A percentile compares a stretch with the other conserved stretches of the same genome.
Conservation (phyloP, 352 stramenopile species). For the Phytophthora macrochlamydospora region DNA sequence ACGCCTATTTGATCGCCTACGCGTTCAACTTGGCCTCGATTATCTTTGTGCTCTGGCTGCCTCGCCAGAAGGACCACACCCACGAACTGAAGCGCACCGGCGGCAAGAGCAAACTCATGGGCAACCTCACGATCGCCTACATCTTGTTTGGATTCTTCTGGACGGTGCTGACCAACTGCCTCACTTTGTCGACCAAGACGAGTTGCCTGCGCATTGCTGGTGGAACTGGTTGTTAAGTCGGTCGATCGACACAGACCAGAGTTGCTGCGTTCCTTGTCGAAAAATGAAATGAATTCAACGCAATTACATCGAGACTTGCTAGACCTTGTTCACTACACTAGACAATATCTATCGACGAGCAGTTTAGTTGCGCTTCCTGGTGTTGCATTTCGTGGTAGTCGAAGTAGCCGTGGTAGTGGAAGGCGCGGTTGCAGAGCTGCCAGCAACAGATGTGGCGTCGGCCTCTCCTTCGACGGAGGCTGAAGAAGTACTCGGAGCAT, state of each 20-base stretch:
- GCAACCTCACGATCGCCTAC: slow-evolving; percentile 37
- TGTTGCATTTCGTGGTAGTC: slow-evolving; percentile 18
- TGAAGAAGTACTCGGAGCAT: background rate
- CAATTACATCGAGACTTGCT: background rate
- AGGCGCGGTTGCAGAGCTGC: slow-evolving; percentile 8
- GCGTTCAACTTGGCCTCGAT: slow-evolving; percentile 48
- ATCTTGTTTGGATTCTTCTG: slow-evolving; percentile 49
- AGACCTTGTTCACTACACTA: background rate
- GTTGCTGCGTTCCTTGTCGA: too few species aligned
- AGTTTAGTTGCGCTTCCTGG: slow-evolving; percentile 12
- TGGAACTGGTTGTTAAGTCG: slow-evolving; percentile 42
- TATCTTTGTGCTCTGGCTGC: slow-evolving; percentile 53
- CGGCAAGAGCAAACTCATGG: slow-evolving; percentile 42
- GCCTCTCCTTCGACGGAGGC: slow-evolving; percentile 10
- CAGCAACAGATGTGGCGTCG: slow-evolving; percentile 7
- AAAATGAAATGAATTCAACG: too few species aligned
- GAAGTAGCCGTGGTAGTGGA: slow-evolving; percentile 9
- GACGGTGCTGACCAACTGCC: slow-evolving; percentile 59
- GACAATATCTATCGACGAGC: background rate
- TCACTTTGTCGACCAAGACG: slow-evolving; percentile 54
- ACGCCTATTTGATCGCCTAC: slow-evolving; percentile 60
- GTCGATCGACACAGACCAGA: too few species aligned
- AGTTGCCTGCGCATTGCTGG: slow-evolving; percentile 57
- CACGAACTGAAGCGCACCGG: slow-evolving; percentile 44
- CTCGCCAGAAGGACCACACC: slow-evolving; percentile 52